Percentiles rank a stretch among this genome's conserved stretches.
Evolutionary conservation across 306 rosid species (phyloP).

Genomic region (Carpinus fangiana): DNA sequence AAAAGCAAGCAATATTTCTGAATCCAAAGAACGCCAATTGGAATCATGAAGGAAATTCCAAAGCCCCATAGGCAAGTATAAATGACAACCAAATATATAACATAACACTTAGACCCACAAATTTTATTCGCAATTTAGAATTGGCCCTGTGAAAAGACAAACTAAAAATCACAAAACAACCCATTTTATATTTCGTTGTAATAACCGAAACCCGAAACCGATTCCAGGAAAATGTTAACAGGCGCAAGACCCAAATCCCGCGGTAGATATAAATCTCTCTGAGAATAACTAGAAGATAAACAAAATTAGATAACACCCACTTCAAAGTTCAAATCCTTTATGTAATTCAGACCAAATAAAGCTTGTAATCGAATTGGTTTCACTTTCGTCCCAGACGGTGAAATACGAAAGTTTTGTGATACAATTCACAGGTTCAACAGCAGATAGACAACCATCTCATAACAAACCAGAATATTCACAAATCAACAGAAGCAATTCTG

Average conservation of each 20-base stretch:
- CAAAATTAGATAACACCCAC: constrained; percentile 10
- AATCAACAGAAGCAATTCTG: neutral
- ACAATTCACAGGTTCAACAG: neutral
- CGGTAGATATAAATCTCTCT: neutral
- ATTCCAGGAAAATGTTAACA: neutral
- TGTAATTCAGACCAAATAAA: neutral
- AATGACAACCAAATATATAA: neutral
- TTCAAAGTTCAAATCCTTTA: constrained; percentile 12
- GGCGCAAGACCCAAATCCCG: neutral
- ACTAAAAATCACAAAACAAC: constrained; percentile 6
- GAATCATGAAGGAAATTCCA: constrained; percentile 2
- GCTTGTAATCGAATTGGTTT: neutral
- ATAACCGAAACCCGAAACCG: neutral
- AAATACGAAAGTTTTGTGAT: no score
- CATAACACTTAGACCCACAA: neutral
- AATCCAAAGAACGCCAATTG: neutral
- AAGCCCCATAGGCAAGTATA: neutral
- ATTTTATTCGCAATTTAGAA: neutral
- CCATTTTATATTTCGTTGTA: neutral
- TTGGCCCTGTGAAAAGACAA: neutral
- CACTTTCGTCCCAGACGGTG: neutral
- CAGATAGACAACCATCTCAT: neutral
- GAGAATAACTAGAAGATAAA: neutral
- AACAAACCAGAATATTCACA: neutral
- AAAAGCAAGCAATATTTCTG: neutral